Evolutionary conservation across 2,329 filamentous ascomycete genomes (phyloP).

Genomic region (Fusarium succisae): DNA sequence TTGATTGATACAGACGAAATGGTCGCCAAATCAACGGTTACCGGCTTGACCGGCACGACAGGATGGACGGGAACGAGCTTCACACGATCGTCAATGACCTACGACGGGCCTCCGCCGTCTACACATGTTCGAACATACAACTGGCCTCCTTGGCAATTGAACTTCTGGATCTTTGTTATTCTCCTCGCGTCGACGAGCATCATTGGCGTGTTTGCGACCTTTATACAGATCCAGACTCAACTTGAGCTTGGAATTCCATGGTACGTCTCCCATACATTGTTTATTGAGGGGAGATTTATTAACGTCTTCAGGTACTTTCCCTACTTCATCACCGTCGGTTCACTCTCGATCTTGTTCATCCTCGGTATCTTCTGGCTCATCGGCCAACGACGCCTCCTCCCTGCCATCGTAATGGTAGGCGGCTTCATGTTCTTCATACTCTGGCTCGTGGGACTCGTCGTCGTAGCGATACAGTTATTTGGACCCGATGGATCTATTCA

Average conservation of each 20-base stretch:
- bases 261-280: constrained; percentile 52
- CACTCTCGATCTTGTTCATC: constrained; percentile 73
- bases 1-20: constrained; percentile 18
- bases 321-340: constrained; percentile 68
- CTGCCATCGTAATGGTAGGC: constrained; percentile 70
- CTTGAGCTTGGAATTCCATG: constrained; percentile 67
- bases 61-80: constrained; percentile 34
- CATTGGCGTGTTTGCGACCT: constrained; percentile 69
- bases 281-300: not conserved
- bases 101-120: constrained; percentile 53
- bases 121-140: constrained; percentile 68
- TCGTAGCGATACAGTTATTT: constrained; percentile 70
- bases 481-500: constrained; percentile 67
- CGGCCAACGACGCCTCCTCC: constrained; percentile 67
- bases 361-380: constrained; percentile 71
- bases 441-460: constrained; percentile 73
- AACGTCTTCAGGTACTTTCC: constrained; percentile 67
- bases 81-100: constrained; percentile 54
- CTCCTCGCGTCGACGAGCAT: constrained; percentile 66
- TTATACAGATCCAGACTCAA: constrained; percentile 67
- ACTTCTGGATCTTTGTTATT: constrained; percentile 74
- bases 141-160: constrained; percentile 74
- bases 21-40: constrained; percentile 42
- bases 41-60: constrained; percentile 45
- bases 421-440: constrained; percentile 73